Conservation (phyloP, 139 green algal genomes). For the Zygnema circumcarinatum region DNA sequence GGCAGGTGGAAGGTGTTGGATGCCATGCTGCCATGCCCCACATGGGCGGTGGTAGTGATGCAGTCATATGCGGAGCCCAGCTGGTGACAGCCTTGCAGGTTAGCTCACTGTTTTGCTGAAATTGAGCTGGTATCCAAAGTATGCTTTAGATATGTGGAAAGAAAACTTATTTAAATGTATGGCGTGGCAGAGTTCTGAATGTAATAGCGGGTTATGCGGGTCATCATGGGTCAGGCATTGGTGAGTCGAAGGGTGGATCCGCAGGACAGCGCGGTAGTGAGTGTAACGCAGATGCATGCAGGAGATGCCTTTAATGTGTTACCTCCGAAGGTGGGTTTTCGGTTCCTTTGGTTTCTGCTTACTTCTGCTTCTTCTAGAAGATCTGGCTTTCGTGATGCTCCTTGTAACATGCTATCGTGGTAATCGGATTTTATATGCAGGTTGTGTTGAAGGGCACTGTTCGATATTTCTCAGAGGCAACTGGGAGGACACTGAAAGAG, state of each 20-base stretch:
- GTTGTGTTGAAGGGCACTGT: slow-evolving; percentile 36
- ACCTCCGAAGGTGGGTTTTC: slow-evolving; percentile 20
- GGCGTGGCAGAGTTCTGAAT: neutral
- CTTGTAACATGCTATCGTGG: neutral
- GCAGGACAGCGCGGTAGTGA: slow-evolving; percentile 52
- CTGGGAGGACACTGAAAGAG: slow-evolving; percentile 7
- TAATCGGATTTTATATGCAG: too few relatives aligned
- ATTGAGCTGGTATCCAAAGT: neutral
- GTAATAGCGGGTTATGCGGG: neutral
- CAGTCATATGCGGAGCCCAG: slow-evolving; percentile 47
- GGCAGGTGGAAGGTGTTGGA: slow-evolving; percentile 15
- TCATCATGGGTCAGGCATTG: slow-evolving; percentile 14
- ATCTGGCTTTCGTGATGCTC: neutral
- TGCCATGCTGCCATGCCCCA: slow-evolving; percentile 60
- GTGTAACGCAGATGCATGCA: slow-evolving; percentile 53
- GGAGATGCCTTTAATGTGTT: slow-evolving; percentile 60
- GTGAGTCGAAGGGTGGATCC: slow-evolving; percentile 44
- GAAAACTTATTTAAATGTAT: neutral
- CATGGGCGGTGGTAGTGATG: slow-evolving; percentile 23
- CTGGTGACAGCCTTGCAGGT: slow-evolving; percentile 53
- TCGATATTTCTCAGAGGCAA: slow-evolving; percentile 18
- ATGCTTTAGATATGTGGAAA: neutral
- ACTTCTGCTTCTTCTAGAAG: neutral
- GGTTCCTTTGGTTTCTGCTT: neutral
- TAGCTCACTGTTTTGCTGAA: neutral